phyloP scores from a whole-genome alignment of 208 protist genomes.

The Crithidia expoeki region DNA sequence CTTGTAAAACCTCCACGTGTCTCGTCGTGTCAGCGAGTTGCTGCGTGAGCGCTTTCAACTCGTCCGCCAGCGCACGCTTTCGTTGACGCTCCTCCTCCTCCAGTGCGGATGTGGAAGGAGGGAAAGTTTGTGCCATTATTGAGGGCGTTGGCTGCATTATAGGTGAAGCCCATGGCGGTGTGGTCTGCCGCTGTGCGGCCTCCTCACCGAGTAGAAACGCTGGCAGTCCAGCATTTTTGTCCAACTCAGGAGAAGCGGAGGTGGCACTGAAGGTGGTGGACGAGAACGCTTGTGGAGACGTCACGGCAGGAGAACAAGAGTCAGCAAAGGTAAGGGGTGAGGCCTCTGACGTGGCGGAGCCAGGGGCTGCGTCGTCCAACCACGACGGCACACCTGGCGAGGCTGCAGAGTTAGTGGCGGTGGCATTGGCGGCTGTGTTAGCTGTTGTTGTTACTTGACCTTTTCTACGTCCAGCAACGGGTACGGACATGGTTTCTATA shows the following conservation, averaged over 20 bases:
- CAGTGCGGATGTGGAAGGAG: background rate
- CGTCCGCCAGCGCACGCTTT: background rate
- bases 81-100: background rate
- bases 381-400: conserved; percentile 13
- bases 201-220: conserved; percentile 14
- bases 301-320: no score
- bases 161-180: no score
- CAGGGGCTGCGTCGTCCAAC: conserved; percentile 14
- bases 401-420: background rate
- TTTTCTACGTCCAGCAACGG: conserved; percentile 31
- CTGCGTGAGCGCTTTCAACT: conserved; percentile 13
- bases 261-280: background rate
- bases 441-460: conserved; percentile 2
- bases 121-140: background rate
- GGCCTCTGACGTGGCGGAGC: background rate
- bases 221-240: background rate
- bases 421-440: background rate
- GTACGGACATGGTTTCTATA: conserved; percentile 17
- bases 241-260: background rate
- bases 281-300: background rate
- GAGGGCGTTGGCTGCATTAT: background rate
- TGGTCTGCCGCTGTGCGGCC: background rate
- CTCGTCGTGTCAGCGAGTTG: conserved; percentile 6
- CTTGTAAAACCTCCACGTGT: conserved; percentile 23
- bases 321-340: background rate